These are phyloP conservation scores for Pythium periplocum DNA, from an alignment of 352 stramenopile genomes.

Conservation along the genomic window DNA sequence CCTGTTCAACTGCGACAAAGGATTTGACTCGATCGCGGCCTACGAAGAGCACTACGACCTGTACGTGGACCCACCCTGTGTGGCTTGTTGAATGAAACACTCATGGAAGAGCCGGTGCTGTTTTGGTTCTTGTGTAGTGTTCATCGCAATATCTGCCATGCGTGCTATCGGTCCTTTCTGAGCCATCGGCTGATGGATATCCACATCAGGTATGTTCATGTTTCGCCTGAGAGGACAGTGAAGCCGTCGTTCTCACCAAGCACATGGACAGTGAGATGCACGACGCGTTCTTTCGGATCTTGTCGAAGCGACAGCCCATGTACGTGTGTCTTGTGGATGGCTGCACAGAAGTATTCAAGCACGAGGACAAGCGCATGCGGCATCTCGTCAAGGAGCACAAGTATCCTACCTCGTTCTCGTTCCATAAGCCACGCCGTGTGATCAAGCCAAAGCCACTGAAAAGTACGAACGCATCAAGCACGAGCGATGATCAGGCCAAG, in stretches of 20 bases:
- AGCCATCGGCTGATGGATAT: conserved; percentile 47
- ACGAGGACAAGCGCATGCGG: conserved; percentile 42
- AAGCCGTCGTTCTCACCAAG: too few relatives aligned
- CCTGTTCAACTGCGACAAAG: conserved; percentile 39
- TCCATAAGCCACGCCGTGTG: conserved; percentile 16
- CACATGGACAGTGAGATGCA: conserved; percentile 35
- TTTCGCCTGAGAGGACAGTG: too few relatives aligned
- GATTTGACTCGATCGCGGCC: conserved; percentile 32
- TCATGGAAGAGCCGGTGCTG: neutral
- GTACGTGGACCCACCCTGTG: conserved; percentile 15
- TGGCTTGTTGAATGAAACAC: neutral
- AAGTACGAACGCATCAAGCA: too few relatives aligned
- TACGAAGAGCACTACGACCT: conserved; percentile 69
- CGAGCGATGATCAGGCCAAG: neutral
- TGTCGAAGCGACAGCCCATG: conserved; percentile 58
- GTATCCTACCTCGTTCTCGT: conserved; percentile 36
- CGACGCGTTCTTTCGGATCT: conserved; percentile 56
- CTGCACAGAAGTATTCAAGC: conserved; percentile 33
- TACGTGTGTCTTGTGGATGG: conserved; percentile 52
- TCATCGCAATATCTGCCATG: conserved; percentile 40
- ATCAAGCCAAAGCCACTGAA: conserved; percentile 10
- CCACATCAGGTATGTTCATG: conserved; percentile 18
- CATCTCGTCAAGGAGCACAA: conserved; percentile 36
- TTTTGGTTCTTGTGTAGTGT: conserved; percentile 7
- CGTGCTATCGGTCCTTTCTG: conserved; percentile 46